Conservation (phyloP, 2,329 filamentous ascomycete species). For the Monosporascus sp. region DNA sequence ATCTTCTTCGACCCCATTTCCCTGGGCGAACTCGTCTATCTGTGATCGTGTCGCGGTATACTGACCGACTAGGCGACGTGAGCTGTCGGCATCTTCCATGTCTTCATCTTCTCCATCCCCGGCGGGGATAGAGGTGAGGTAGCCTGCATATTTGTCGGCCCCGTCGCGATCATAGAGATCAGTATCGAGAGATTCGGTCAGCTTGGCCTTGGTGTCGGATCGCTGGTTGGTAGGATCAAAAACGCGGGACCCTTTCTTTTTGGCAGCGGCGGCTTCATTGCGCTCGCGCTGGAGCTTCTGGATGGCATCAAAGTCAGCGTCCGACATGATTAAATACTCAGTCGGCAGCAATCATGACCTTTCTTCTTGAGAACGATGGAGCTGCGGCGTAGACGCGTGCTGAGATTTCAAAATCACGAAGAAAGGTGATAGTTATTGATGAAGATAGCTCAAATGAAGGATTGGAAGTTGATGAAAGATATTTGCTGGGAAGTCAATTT, state of each 20-base stretch:
- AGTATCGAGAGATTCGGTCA: slow-evolving; percentile 85
- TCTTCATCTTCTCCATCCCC: slow-evolving; percentile 74
- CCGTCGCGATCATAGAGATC: slow-evolving; percentile 78
- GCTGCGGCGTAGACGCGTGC: no score
- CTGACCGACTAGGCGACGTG: slow-evolving; percentile 80
- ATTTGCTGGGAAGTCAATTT: no score
- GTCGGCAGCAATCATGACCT: slow-evolving; percentile 21
- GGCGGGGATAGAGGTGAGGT: slow-evolving; percentile 81
- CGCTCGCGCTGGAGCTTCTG: slow-evolving; percentile 88
- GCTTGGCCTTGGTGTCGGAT: slow-evolving; percentile 84
- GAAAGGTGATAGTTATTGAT: no score
- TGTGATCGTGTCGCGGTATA: slow-evolving; percentile 91
- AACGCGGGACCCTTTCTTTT: slow-evolving; percentile 70
- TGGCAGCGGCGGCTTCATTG: slow-evolving; percentile 70
- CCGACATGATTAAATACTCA: slow-evolving; percentile 50
- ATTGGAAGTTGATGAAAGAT: neutral
- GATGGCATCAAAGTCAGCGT: slow-evolving; percentile 83
- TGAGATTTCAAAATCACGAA: no score
- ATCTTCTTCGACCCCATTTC: slow-evolving; percentile 81
- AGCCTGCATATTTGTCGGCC: slow-evolving; percentile 78
- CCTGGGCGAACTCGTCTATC: slow-evolving; percentile 88
- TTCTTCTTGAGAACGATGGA: slow-evolving; percentile 8
- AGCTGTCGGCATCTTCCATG: slow-evolving; percentile 67
- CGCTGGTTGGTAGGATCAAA: slow-evolving; percentile 77
- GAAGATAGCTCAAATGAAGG: neutral